Evolutionary conservation across 805 yeast genomes (phyloP), one percentile per base, ranked within the genome.

Genomic region (Zygoascus flipseniorum): DNA sequence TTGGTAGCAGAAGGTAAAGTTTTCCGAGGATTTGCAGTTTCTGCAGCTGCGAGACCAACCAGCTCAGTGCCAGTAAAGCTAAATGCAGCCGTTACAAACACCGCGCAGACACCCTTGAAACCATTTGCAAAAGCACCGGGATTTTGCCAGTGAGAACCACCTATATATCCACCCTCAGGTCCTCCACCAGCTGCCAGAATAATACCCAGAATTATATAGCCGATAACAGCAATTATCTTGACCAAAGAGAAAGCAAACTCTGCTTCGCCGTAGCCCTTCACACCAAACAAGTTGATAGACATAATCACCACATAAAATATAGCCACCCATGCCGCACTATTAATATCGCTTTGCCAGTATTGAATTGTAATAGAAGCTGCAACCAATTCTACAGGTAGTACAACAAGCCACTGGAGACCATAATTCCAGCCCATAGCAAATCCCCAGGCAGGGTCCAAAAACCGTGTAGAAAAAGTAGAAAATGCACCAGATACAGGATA

Each of bases 41-140:
- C 95, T 8, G 90, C 90, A 32, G 90, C 86, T 10, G 89, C 85
- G 43, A 86, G 73, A 50, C 89, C 87, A 42, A 79, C 78, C 60
- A 86, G 72, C 68, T 86, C 93, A 16, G 87, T 78, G 55, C 92
- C 92, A 43, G 85, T 80, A 63, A 81, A 86, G 10, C 88, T 77
- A 66, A 85, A 86, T 0, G 90, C 88, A 14, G 92, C 89, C 41
- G 85, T 80, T 49, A 85, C 84, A 56, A 86, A 79, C n/a, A 82
- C 86, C 0, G 85, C 73, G 62, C 84, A 79, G 50, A 85, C 79
- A 56, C 89, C 89, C 68, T 84, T 82, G 66, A 83, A 82, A 9
- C 78, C 83, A 58, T 89, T 82, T 10, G 83, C 80, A 56, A 65
- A 78, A 39, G 70, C 79, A 66, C 84, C 85, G 0, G 87, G 87